Evolutionary conservation across 768 basidiomycete species (phyloP), one percentile per base, ranked within the genome.

Genomic region (Peribolospora kevripleyi): DNA sequence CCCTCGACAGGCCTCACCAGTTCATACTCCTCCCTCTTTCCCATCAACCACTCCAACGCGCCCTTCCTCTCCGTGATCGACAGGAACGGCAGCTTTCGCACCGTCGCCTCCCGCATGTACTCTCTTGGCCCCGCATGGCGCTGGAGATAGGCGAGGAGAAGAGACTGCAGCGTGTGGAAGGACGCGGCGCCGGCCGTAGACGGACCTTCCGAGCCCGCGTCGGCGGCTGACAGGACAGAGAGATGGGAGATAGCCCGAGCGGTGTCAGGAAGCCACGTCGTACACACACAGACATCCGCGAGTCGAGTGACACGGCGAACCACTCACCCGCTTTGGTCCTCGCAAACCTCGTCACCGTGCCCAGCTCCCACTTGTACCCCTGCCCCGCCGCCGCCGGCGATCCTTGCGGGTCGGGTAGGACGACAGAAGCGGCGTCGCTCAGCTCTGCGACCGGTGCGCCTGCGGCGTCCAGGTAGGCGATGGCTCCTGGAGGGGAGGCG

Each of bases 71-170:
- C 88, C 3, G 85, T 84, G 42, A 86, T 77, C 60, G 82, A 79
- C 45, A 95, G 84, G 65, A 86, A 76, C 2, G 76, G 71, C 40
- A 87, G 68, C 1, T 84, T 82, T 47, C 73, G 73, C 62, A 82
- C 81, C 54, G 84, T 72, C 2, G 81, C 80, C 61, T 82, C 79
- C 64, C 80, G 81, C 76, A 91, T 78, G 69, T 97, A 97, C 60
- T 90, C 85, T 11, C 81, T 82, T 40, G 78, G 77, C 0, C 77
- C 72, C 0, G 77, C 76, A 64, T 84, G 82, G 49, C 76, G 72
- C 41, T 81, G 72, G 3, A 79, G 69, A 82, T 81, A 97, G 39
- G 82, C 80, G n/a, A 90, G 72, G 61, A 83, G 81, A 7, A 97
- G 71, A 2, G 85, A 81, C 53, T 83, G 82, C 10, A 88, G 67